These are phyloP conservation scores for Paramecium biaurelia DNA, from an alignment of 73 alveolate species.

Conservation along the genomic window DNA sequence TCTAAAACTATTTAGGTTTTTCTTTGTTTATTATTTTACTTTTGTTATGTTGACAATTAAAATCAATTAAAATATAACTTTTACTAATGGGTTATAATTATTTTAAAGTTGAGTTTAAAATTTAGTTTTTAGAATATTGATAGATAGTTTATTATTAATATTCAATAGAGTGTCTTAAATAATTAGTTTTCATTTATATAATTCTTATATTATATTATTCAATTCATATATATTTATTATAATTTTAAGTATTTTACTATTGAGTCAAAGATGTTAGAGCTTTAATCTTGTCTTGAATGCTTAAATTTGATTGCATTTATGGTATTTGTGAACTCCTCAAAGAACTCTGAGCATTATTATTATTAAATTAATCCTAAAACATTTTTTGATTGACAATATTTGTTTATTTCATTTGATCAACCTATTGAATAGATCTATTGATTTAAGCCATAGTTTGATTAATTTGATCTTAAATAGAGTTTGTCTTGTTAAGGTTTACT, in stretches of 20 bases:
- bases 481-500: not conserved
- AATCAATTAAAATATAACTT: no score
- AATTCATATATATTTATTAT: not conserved
- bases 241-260: not conserved
- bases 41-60: not conserved
- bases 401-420: not conserved
- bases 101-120: not conserved
- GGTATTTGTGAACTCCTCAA: not conserved
- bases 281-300: not conserved
- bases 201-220: not conserved
- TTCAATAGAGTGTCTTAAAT: no score
- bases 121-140: not conserved
- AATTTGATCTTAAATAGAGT: not conserved
- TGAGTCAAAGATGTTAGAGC: not conserved
- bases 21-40: no score
- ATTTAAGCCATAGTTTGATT: slow-evolving; percentile 9
- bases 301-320: not conserved
- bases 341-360: not conserved
- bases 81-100: no score
- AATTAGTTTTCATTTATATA: not conserved
- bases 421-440: not conserved
- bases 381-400: not conserved
- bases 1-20: no score
- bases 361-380: not conserved
- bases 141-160: no score